Percentiles rank a stretch among this genome's conserved stretches.
Conservation (phyloP, 2,329 filamentous ascomycete genomes). For the Emergomyces orientalis region DNA sequence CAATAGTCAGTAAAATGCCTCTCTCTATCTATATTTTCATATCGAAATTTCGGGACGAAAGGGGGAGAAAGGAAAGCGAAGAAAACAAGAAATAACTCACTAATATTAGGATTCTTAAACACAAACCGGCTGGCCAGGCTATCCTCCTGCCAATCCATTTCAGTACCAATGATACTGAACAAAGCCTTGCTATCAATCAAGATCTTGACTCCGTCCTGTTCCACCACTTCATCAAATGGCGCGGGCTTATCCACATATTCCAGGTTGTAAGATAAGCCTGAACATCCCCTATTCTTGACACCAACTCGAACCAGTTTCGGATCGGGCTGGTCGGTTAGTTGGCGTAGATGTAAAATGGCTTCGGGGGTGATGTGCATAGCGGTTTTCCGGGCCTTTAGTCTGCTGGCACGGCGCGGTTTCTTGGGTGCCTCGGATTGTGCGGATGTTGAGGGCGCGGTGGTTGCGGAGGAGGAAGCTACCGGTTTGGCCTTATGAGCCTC, state of each 20-base stretch:
- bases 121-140: conserved; percentile 87
- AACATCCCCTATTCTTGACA: conserved; percentile 89
- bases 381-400: conserved; percentile 74
- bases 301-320: conserved; percentile 91
- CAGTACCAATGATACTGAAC: conserved; percentile 94
- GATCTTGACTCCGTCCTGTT: conserved; percentile 93
- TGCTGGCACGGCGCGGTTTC: conserved; percentile 52
- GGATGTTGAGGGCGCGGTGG: conserved; percentile 24
- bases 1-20: conserved; percentile 17
- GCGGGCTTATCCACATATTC: conserved; percentile 91
- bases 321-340: conserved; percentile 71
- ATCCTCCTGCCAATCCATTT: conserved; percentile 99
- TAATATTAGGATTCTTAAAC: conserved; percentile 96
- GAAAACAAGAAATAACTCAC: conserved; percentile 48
- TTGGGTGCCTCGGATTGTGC: conserved; percentile 32
- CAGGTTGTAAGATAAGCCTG: conserved; percentile 82
- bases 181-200: conserved; percentile 94
- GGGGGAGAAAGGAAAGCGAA: background rate
- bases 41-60: background rate
- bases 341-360: conserved; percentile 69
- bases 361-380: conserved; percentile 76
- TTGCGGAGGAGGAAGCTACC: conserved; percentile 17
- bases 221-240: conserved; percentile 80
- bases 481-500: conserved; percentile 60
- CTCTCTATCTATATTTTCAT: conserved; percentile 14